Conservation (phyloP, 352 stramenopile species). For the Globisporangium takayamanum region DNA sequence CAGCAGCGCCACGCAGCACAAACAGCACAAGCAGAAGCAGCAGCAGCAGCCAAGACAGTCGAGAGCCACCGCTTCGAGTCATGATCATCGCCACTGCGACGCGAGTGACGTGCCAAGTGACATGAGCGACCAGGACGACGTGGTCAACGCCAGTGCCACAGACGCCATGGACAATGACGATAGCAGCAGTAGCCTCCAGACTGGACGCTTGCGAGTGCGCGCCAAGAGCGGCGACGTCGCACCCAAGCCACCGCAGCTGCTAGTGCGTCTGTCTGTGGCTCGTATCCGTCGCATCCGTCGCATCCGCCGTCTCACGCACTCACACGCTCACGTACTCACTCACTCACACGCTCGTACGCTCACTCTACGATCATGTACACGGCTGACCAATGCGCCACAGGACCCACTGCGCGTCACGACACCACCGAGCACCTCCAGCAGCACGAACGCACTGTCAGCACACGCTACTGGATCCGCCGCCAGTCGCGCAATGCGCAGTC, state of each 20-base stretch:
- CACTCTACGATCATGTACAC: neutral
- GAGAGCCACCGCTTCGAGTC: neutral
- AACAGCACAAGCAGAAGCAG: neutral
- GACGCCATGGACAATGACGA: neutral
- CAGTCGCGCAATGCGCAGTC: neutral
- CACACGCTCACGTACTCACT: neutral
- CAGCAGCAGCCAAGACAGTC: neutral
- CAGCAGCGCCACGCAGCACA: neutral
- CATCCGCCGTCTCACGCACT: neutral
- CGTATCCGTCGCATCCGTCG: no score
- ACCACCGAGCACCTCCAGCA: neutral
- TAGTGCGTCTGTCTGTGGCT: neutral
- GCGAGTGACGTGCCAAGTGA: no score
- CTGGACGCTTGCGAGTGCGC: neutral
- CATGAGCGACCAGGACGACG: no score
- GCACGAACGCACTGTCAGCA: neutral
- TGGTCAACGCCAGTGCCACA: neutral
- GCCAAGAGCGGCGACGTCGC: constrained; percentile 7
- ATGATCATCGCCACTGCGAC: neutral
- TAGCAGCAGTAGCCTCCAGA: neutral
- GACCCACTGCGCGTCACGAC: neutral
- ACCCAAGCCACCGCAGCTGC: neutral
- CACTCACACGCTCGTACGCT: neutral
- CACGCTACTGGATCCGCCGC: constrained; percentile 2
- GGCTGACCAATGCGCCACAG: neutral